These are phyloP conservation scores for Trifolium pratense DNA, from an alignment of 306 rosid species.

Conservation along the genomic window DNA sequence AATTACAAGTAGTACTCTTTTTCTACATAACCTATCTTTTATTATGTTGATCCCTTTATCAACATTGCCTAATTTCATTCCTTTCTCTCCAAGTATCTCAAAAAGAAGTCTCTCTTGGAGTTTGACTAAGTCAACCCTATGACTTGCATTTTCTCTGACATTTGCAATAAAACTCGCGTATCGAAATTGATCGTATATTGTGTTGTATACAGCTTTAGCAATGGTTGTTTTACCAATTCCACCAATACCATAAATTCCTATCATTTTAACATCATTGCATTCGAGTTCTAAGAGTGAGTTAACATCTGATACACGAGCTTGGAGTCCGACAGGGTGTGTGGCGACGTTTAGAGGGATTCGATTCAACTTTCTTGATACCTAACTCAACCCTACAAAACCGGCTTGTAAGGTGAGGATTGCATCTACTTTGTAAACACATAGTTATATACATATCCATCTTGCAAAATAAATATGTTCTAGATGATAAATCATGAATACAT, in stretches of 20 bases:
- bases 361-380: conserved; percentile 40
- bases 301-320: conserved; percentile 42
- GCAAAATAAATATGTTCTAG: too few species aligned
- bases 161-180: conserved; percentile 38
- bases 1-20: conserved; percentile 35
- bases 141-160: conserved; percentile 41
- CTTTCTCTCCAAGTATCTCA: conserved; percentile 45
- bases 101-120: conserved; percentile 44
- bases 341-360: conserved; percentile 43
- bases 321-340: conserved; percentile 44
- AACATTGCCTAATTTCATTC: conserved; percentile 33
- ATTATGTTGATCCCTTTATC: conserved; percentile 42
- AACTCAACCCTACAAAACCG: too few species aligned
- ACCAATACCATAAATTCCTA: conserved; percentile 45
- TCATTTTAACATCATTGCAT: conserved; percentile 37
- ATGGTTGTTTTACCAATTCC: conserved; percentile 49
- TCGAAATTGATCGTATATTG: conserved; percentile 27
- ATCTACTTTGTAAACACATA: too few species aligned
- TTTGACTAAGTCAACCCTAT: conserved; percentile 33
- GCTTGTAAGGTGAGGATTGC: too few species aligned
- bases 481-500: too few species aligned
- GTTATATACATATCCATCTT: too few species aligned
- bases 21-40: conserved; percentile 36
- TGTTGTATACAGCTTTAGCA: conserved; percentile 44
- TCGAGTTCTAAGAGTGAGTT: conserved; percentile 36